These are phyloP conservation scores for Hanseniaspora uvarum DNA, from an alignment of 1,139 yeast species.

Conservation along the genomic window DNA sequence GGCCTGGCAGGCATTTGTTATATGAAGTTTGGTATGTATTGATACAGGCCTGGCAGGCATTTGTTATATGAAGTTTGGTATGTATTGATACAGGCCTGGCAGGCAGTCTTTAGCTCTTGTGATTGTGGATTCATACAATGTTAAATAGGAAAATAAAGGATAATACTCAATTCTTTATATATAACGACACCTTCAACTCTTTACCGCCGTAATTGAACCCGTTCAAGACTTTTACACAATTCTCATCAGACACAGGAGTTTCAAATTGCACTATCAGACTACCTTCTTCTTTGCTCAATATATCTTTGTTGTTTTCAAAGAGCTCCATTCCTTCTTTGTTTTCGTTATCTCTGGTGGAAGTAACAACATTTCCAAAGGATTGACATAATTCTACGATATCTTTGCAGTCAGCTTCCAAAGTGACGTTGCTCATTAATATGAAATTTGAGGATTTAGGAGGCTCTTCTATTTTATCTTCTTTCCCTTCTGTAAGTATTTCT, in stretches of 20 bases:
- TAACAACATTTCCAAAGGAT: slow-evolving; percentile 10
- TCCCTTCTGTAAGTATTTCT: background rate
- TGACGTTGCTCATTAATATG: slow-evolving; percentile 3
- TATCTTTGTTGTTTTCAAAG: background rate
- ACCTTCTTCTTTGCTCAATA: background rate
- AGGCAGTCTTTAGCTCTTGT: no score
- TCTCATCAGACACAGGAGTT: slow-evolving; percentile 9
- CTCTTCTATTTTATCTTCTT: background rate
- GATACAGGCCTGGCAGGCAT: no score
- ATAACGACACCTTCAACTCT: slow-evolving; percentile 3
- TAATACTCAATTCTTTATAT: background rate
- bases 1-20: no score
- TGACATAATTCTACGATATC: slow-evolving; percentile 14
- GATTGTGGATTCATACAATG: no score
- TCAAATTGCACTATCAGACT: slow-evolving; percentile 9
- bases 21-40: no score
- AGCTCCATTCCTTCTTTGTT: background rate
- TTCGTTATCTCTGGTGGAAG: slow-evolving; percentile 8
- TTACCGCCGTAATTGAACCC: slow-evolving; percentile 16
- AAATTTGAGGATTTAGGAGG: background rate
- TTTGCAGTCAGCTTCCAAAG: slow-evolving; percentile 12
- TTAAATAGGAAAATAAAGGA: background rate
- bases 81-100: no score
- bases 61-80: no score
- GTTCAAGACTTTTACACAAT: slow-evolving; percentile 13